Evolutionary conservation across 2,329 filamentous ascomycete genomes (phyloP), one percentile per base, ranked within the genome.

Genomic region (Parascedosporium putredinis): DNA sequence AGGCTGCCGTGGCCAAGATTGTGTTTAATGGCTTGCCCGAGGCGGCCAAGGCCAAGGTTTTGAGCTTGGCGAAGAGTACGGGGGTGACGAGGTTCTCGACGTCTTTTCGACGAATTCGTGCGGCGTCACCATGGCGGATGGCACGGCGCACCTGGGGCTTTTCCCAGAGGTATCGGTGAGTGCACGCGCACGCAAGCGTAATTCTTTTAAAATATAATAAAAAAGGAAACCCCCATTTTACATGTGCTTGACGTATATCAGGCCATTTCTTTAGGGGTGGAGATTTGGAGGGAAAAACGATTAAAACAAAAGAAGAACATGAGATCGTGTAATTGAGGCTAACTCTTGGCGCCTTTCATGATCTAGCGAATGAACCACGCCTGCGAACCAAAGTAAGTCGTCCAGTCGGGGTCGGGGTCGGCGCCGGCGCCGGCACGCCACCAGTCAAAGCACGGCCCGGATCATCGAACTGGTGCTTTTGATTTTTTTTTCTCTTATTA

Each of bases 341-440:
- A n/a, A n/a, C n/a, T n/a, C n/a, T n/a, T n/a, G n/a, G n/a, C n/a
- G 33, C 8, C 5, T 33, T 3, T 8, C 20, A 5, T 4, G 9
- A 12, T 12, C 20, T 20, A 67, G 65, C 61, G 63, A 25, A 46
- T 67, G 33, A 67, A 67, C 50, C 64, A 67, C 33, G 64, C 58
- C 1, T 67, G 65, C 44, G 58, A 56, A 48, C 63, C 65, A 31
- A 67, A 66, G 64, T 67, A 50, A 45, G 60, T 54, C 3, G 24
- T 16, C n/a, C 9, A n/a, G 22, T 8, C 14, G 5, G 22, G 29
- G 38, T 5, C 29, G n/a, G n/a, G n/a, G n/a, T n/a, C n/a, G n/a
- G n/a, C n/a, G n/a, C n/a, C n/a, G n/a, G n/a, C n/a, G n/a, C n/a
- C n/a, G n/a, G n/a, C n/a, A n/a, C n/a, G n/a, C n/a, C n/a, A n/a